Base-by-base conservation (phyloP, 2,329 filamentous ascomycete genomes). In the Clonostachys rosea region DNA sequence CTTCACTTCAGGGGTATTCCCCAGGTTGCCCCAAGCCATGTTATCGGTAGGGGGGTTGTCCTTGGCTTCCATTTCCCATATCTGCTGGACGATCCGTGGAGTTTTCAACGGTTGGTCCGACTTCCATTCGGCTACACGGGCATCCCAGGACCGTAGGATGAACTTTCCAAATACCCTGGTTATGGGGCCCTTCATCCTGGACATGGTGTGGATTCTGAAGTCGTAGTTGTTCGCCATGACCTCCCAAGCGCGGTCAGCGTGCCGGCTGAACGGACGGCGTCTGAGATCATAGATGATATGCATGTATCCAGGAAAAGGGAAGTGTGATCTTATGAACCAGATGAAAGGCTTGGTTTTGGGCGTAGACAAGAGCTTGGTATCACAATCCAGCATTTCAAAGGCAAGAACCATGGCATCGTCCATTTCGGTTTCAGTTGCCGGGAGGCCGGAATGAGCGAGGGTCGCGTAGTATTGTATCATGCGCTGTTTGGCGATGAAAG, bases 221-320 rank as follows among this genome's bases (percentile, higher is more conserved):
- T 57, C 51, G 57, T 79, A 81, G 5, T 73, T 66, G 7, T 62
- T 60, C 35, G 74, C 67, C 8, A 79, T 61, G 18, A 69, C 62
- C 7, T 53, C 56, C 79, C 79, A 83, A 2, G 73, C 78, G 33
- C 74, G 69, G 41, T 81, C 77, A 9, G 79, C 71, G 10, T 81
- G 75, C 5, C 75, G 75, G 0, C 73, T 72, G 58, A 81, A 68
- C 56, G 78, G 62, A 12, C 78, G 53, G 14, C 65, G 50, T 53
- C 61, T 50, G 13, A 20, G 34, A 17, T 43, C 35, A 5, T 60
- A 62, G 1, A 67, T 51, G 5, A 73, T 56, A 35, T 70, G 63
- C n/a, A 69, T 55, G 40, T 71, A 74, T 0, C 67, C 69, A 0
- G 65, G 62, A 14, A 73, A 60, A 0, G 69, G 71, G 34, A 71